Base-by-base conservation (phyloP, 495 filamentous ascomycete genomes). In the Xylaria longipes region DNA sequence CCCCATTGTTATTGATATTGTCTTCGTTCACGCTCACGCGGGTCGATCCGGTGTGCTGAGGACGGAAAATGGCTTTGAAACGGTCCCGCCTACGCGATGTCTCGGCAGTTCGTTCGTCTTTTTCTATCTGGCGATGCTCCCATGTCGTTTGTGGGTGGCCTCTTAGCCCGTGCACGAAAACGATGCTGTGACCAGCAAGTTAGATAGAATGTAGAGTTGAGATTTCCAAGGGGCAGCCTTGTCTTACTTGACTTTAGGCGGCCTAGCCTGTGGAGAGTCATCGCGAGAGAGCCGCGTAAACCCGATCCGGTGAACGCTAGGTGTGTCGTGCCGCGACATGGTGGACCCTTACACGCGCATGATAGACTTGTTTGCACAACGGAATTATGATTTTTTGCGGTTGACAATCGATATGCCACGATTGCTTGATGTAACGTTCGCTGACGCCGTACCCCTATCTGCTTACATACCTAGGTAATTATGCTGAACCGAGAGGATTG, bases 121-220 rank as follows among this genome's bases (percentile, higher is more conserved):
- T 7, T 22, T 5, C 35, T n/a, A 33, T 22, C 5, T 39, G 33
- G 14, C 1, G 20, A 9, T 71, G 37, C 65, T 77, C 77, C 79
- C 78, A 82, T n/a, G 79, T 82, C 43, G 35, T 68, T 65, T 48
- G 60, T 14, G 80, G 80, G 74, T 81, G 78, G 11, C 80, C 80
- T 54, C 77, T 39, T 33, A 81, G 71, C 67, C 80, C 80, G 69
- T 79, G 78, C 41, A 81, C 71, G 45, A 81, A 79, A 39, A 82
- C 61, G 46, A 81, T 82, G 68, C 78, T 81, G 57, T 14, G n/a
- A 62, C 12, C n/a, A 27, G 50, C 50, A 11, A 15, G 22, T 54
- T 27, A 50, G 22, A 11, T 4, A 54, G 15, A 25, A 27, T 54
- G 50, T 27, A 27, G 50, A 54, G 22, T 27, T 54, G 50, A 14